Percentiles rank a stretch among this genome's conserved stretches.
Evolutionary conservation across 805 yeast genomes (phyloP).

Genomic region (Myxozyma monticola): DNA sequence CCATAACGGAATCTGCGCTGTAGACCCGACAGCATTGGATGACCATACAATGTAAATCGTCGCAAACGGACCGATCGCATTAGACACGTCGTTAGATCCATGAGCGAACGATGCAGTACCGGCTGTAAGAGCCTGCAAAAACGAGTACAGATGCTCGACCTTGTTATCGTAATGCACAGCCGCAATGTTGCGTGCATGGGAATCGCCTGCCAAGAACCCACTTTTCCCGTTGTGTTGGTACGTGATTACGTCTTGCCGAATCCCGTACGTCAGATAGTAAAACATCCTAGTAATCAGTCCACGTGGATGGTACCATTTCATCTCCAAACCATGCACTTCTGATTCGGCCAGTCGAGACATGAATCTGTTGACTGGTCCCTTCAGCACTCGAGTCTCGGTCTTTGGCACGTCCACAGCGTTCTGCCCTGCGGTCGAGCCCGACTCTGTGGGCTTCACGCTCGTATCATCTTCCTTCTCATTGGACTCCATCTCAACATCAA

Average conservation of each 20-base stretch:
- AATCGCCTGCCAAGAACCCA: conserved; percentile 35
- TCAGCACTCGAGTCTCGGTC: neutral
- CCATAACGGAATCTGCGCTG: conserved; percentile 70
- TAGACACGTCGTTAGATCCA: conserved; percentile 77
- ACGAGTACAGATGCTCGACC: conserved; percentile 65
- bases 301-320: conserved; percentile 24
- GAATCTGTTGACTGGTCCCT: neutral
- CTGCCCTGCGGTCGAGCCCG: conserved; percentile 2
- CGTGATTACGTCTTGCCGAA: conserved; percentile 61
- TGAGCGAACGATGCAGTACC: conserved; percentile 80
- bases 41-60: conserved; percentile 65
- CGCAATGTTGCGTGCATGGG: conserved; percentile 40
- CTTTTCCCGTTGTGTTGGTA: conserved; percentile 29
- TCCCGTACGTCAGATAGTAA: conserved; percentile 58
- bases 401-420: neutral
- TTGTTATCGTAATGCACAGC: conserved; percentile 71
- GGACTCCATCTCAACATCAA: neutral
- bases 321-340: conserved; percentile 12
- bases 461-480: conserved; percentile 31
- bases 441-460: conserved; percentile 24
- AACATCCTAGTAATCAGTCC: conserved; percentile 36
- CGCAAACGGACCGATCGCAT: conserved; percentile 74
- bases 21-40: conserved; percentile 46
- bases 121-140: conserved; percentile 71
- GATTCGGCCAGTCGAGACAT: conserved; percentile 19